Evolutionary conservation across 805 yeast species (phyloP).

Genomic region (Kodamaea neixiangensis): DNA sequence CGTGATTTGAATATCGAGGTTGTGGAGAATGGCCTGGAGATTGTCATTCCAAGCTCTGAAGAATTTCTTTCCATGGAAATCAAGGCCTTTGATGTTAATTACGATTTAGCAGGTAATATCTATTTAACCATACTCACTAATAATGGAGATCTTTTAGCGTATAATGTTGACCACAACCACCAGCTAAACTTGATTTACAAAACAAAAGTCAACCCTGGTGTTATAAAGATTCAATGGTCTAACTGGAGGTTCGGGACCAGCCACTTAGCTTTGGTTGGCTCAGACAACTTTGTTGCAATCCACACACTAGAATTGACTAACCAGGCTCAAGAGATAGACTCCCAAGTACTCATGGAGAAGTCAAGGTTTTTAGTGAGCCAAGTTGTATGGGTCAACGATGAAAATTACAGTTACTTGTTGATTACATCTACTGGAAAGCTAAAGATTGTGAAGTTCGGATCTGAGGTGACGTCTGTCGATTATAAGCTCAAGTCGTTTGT

Average conservation of each 20-base stretch:
- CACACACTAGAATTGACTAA: not conserved
- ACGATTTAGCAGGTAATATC: slow-evolving; percentile 2
- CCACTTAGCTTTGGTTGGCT: slow-evolving; percentile 14
- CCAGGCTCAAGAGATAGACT: not conserved
- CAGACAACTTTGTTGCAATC: slow-evolving; percentile 18
- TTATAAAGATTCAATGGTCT: slow-evolving; percentile 21
- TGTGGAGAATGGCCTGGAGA: slow-evolving; percentile 19
- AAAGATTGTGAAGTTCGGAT: not conserved
- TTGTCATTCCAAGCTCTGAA: slow-evolving; percentile 20
- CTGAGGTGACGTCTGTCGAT: not conserved
- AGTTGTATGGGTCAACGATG: slow-evolving; percentile 11
- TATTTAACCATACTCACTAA: slow-evolving; percentile 16
- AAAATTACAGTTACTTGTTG: slow-evolving; percentile 2
- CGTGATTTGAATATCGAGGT: slow-evolving; percentile 22
- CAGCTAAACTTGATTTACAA: not conserved
- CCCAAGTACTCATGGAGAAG: not conserved
- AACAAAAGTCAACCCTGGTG: not conserved
- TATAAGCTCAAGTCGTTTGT: slow-evolving; percentile 4
- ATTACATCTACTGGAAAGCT: slow-evolving; percentile 13
- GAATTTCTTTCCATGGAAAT: slow-evolving; percentile 27
- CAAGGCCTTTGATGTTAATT: slow-evolving; percentile 23
- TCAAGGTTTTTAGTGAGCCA: slow-evolving; percentile 12
- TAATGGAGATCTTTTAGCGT: slow-evolving; percentile 18
- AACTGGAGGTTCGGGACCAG: not conserved
- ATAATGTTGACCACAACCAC: slow-evolving; percentile 13